A percentile compares a stretch with the other conserved stretches of the same genome.
Evolutionary conservation across 2,329 filamentous ascomycete species (phyloP).

Genomic region (Aspergillus hortae): DNA sequence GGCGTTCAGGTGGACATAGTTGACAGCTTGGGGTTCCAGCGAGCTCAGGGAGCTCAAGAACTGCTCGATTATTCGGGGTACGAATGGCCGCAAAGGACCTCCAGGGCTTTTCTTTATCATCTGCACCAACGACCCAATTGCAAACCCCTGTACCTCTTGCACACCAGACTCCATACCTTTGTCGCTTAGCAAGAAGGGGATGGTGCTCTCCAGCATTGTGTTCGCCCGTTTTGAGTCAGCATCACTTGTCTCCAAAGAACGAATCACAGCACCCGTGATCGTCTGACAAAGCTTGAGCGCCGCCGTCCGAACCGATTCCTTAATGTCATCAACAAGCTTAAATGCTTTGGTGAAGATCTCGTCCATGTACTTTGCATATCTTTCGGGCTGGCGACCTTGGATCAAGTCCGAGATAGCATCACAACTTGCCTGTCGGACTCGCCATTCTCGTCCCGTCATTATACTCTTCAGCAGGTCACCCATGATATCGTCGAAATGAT

Average conservation of each 20-base stretch:
- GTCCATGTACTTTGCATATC: slow-evolving; percentile 80
- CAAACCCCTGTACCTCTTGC: slow-evolving; percentile 80
- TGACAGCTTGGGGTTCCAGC: slow-evolving; percentile 82
- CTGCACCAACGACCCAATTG: slow-evolving; percentile 77
- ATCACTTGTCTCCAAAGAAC: slow-evolving; percentile 76
- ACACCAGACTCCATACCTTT: slow-evolving; percentile 86
- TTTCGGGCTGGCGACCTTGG: slow-evolving; percentile 69
- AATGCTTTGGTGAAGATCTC: slow-evolving; percentile 83
- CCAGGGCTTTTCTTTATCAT: slow-evolving; percentile 83
- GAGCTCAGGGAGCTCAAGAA: slow-evolving; percentile 80
- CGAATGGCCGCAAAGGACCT: slow-evolving; percentile 73
- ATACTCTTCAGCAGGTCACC: slow-evolving; percentile 81
- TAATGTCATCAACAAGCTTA: slow-evolving; percentile 94
- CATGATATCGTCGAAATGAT: slow-evolving; percentile 85
- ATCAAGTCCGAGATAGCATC: slow-evolving; percentile 84
- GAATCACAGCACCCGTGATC: slow-evolving; percentile 79
- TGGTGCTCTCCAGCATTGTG: slow-evolving; percentile 77
- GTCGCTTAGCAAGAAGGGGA: slow-evolving; percentile 86
- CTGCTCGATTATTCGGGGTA: slow-evolving; percentile 75
- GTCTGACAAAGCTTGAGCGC: slow-evolving; percentile 79
- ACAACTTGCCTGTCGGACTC: slow-evolving; percentile 87
- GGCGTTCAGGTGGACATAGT: slow-evolving; percentile 88
- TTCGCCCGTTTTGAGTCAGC: slow-evolving; percentile 61
- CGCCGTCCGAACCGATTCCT: slow-evolving; percentile 77
- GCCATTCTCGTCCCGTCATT: slow-evolving; percentile 80